Evolutionary conservation across 352 stramenopile genomes (phyloP), one percentile per base, ranked within the genome.

Genomic region (Globisporangium emineosum): DNA sequence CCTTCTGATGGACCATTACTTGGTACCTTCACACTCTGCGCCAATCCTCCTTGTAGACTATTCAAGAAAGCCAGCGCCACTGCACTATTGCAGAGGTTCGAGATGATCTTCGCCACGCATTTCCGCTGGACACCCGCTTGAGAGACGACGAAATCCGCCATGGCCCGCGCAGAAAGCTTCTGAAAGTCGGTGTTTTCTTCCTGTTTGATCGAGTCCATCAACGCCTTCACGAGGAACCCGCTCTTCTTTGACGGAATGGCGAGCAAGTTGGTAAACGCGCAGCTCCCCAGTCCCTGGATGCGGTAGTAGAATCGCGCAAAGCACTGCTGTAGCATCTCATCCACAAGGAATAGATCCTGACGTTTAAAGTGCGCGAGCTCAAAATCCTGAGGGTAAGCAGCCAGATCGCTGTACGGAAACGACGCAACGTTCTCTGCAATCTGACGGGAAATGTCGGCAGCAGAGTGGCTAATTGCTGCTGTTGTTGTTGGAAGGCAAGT

Each of bases 131-230:
- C 43, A 13, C 57, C 23, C 7, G 70, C 67, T 60, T 93, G 80
- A 0, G 61, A 69, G 12, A 88, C 57, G 2, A 86, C 70, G 70
- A 95, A 95, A 10, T 67, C 51, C 1, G 80, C 83, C 23, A 95
- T 62, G 0, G 82, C 69, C 35, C 74, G 58, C 2, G 85, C 73
- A n/a, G 77, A 75, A 23, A 93, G 65, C 1, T 27, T 35, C 29
- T 76, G 75, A 60, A 90, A 84, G 10, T 68, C 70, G 8, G 42
- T n/a, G 37, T 81, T 72, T 0, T 76, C 65, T 65, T 92, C 81
- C 55, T 66, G 73, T 42, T 94, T 95, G 64, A 94, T 76, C 5
- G 81, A 79, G 5, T 90, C 79, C 85, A 95, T 95, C 15, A 93
- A 62, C 21, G 85, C 73, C 58, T 84, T 89, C 7, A 95, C 81